phyloP scores from a whole-genome alignment of 768 basidiomycete species.

The Pulveroboletus frians region DNA sequence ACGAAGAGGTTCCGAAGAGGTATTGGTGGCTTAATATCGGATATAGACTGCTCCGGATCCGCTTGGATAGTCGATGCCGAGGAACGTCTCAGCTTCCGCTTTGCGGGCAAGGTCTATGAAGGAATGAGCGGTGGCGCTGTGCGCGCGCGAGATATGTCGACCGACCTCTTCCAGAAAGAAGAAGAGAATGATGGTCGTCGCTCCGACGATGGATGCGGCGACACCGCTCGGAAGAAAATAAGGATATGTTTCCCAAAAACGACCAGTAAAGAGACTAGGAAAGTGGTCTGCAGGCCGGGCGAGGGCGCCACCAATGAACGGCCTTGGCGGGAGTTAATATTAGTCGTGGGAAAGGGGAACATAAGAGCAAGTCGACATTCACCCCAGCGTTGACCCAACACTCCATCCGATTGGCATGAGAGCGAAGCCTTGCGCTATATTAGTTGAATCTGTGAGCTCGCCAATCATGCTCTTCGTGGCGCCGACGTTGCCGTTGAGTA shows the following conservation, averaged over 20 bases:
- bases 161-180: constrained; percentile 53
- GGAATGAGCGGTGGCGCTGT: constrained; percentile 2
- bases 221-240: constrained; percentile 63
- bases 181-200: constrained; percentile 39
- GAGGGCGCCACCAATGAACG: constrained; percentile 50
- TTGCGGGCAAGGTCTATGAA: constrained; percentile 10
- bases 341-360: background rate
- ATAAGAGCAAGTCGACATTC: constrained; percentile 9
- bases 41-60: constrained; percentile 4
- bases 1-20: constrained; percentile 39
- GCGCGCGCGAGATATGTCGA: background rate
- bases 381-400: constrained; percentile 33
- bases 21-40: constrained; percentile 26
- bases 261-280: constrained; percentile 40
- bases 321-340: constrained; percentile 3
- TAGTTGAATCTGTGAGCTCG: constrained; percentile 50
- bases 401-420: constrained; percentile 29
- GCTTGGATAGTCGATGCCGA: background rate
- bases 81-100: background rate
- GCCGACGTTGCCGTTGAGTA: constrained; percentile 33
- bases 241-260: constrained; percentile 49
- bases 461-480: constrained; percentile 57
- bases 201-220: constrained; percentile 45
- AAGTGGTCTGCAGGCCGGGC: constrained; percentile 50
- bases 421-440: constrained; percentile 26